Percentiles rank a stretch among this genome's conserved stretches.
Evolutionary conservation across 2,329 filamentous ascomycete species (phyloP).

Genomic region (Colletotrichum shisoi): DNA sequence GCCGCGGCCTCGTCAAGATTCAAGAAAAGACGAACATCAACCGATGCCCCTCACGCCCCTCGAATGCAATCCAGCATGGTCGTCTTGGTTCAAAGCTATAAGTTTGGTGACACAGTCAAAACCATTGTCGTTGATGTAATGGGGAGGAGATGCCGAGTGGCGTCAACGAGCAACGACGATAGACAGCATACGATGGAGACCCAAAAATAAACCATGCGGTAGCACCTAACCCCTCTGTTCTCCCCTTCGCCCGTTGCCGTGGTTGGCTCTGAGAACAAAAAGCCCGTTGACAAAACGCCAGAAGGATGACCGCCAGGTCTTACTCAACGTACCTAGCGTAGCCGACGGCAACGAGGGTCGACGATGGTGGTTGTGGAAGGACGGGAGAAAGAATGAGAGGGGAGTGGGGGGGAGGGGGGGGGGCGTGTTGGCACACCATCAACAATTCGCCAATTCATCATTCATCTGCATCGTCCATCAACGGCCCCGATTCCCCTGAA

Average conservation of each 20-base stretch:
- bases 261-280: slow-evolving; percentile 22
- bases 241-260: slow-evolving; percentile 15
- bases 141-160: slow-evolving; percentile 26
- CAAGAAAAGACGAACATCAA: neutral
- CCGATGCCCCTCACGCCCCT: neutral
- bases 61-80: neutral
- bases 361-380: slow-evolving; percentile 8
- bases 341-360: slow-evolving; percentile 9
- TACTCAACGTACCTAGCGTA: slow-evolving; percentile 31
- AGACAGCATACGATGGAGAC: neutral
- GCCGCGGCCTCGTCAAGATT: neutral
- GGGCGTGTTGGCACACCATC: slow-evolving; percentile 24
- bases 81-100: slow-evolving; percentile 2
- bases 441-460: slow-evolving; percentile 33
- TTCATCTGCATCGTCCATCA: slow-evolving; percentile 23
- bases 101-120: slow-evolving; percentile 4
- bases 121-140: slow-evolving; percentile 9
- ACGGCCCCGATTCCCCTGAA: slow-evolving; percentile 34
- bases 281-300: slow-evolving; percentile 23
- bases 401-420: neutral
- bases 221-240: neutral
- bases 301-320: slow-evolving; percentile 3
- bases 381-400: slow-evolving; percentile 15
- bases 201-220: slow-evolving; percentile 10
- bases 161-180: neutral